Base-by-base conservation (phyloP, 768 basidiomycete genomes). In the Boletus tomentosulus region DNA sequence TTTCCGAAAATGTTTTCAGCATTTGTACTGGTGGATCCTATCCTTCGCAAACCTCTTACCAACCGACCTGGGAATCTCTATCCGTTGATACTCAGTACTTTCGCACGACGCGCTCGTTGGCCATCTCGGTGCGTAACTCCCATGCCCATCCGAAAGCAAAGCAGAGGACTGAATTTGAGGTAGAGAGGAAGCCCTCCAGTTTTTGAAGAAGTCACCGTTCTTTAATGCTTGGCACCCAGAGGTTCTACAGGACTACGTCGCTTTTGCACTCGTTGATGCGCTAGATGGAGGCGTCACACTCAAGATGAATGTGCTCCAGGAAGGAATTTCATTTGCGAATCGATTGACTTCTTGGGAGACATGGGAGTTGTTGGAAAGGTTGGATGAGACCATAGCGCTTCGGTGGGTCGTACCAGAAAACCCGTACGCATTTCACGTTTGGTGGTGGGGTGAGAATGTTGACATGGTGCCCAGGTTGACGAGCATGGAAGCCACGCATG, bases 11-110 rank as follows among this genome's bases (percentile, higher is more conserved):
- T 94, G 7, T 94, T 92, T 72, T 75, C 82, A 30, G 80, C 81
- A 0, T 71, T 96, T 37, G 70, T 90, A 39, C 78, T 95, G 25
- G 68, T 93, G 24, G 94, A 97, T 65, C 90, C 94, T 0, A 81
- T 95, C 64, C 81, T 89, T 37, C 48, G 57, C 1, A 65, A 60
- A 35, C 66, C 73, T 28, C n/a, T 16, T 5, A 28, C 16, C 1
- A 9, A 34, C 22, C 30, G 7, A 15, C 15, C 16, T 4, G 46
- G 46, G 15, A 2, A 34, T 31, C 22, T 53, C n/a, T n/a, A 37
- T 19, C 33, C 19, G 9, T 51, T 62, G 19, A 57, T 76, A 1
- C 35, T 59, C 2, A 78, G 76, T 9, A 84, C 89, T 3, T 66
- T 92, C n/a, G 57, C 64, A 10, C 76, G 92, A 25, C 79, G 87